Percentiles rank a stretch among this genome's conserved stretches.
phyloP scores from a whole-genome alignment of 331 rosid species.

The Telfairia occidentalis region DNA sequence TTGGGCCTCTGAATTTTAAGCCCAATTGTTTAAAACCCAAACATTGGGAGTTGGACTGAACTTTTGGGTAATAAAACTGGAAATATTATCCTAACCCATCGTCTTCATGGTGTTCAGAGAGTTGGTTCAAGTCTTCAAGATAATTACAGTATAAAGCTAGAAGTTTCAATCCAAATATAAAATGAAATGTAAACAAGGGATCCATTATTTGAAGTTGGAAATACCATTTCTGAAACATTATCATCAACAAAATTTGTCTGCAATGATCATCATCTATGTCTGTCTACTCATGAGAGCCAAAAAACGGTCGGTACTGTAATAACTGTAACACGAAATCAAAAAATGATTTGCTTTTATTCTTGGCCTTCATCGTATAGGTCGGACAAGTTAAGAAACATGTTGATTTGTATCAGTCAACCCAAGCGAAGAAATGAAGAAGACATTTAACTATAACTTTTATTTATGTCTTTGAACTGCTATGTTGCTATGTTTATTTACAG shows the following conservation, averaged over 20 bases:
- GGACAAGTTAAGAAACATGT: not conserved
- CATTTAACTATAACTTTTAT: not conserved
- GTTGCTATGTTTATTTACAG: conserved; percentile 16
- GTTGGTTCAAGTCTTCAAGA: not conserved
- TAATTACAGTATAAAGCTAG: not conserved
- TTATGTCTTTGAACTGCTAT: conserved; percentile 10
- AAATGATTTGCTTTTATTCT: not conserved
- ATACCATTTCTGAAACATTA: not conserved
- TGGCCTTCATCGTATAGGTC: not conserved
- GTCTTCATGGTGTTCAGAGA: not conserved
- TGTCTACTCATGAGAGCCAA: not conserved
- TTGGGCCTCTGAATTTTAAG: not conserved
- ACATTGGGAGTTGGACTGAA: not conserved
- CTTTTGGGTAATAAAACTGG: not conserved
- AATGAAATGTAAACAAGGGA: not conserved
- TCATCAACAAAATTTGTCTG: not conserved
- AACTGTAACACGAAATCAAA: not conserved
- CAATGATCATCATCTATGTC: not conserved
- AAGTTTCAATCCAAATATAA: not conserved
- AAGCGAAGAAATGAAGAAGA: not conserved
- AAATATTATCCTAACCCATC: not conserved
- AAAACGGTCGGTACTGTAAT: not conserved
- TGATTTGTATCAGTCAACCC: not conserved
- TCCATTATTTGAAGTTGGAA: not conserved
- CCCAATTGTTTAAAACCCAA: not conserved